Evolutionary conservation across 1,284 basidiomycete genomes (phyloP), one percentile per base, ranked within the genome.

Genomic region (Melampsora larici-populina): DNA sequence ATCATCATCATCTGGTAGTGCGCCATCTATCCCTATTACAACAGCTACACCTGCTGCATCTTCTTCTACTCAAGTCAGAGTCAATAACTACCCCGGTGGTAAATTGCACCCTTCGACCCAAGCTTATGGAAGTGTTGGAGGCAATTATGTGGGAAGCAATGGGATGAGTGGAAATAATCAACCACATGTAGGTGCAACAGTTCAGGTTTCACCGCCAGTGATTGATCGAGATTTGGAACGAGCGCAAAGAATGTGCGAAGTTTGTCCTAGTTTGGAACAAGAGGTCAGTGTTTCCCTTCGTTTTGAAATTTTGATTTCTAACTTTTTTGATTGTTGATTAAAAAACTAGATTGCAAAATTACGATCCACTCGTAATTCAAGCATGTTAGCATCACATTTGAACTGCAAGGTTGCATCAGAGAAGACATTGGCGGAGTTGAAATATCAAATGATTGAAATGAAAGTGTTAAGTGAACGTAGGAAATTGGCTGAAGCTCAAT

Each of bases 151-250:
- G 26, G 31, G 24, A 33, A 64, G 33, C 18, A 26, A 26, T 21
- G 51, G 51, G 26, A 21, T 26, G 26, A 13, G 18, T 21, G 51
- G 18, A 13, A 58, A 21, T 58, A 58, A 58, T 26, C 51, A 58
- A n/a, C 3, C 55, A 36, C 36, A 62, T 40, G 33, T 13, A 26
- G 49, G 24, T 21, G 70, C 55, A 9, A 40, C 33, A 33, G 55
- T 63, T 24, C 71, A 60, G 24, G 60, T 63, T 8, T 51, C 64
- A 21, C 73, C 73, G 11, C 36, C 67, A 9, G 43, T 62, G 29
- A 31, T 77, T 8, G 74, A 77, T 77, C 51, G 60, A 63, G 74
- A 77, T 29, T 48, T 77, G 48, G 74, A 77, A 49, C 49, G 60
- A 33, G 74, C 74, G 4, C 55, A 69, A 24, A 69, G 51, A 51